Evolutionary conservation across 2,329 filamentous ascomycete genomes (phyloP).

Genomic region (Ophiostoma angusticollis): DNA sequence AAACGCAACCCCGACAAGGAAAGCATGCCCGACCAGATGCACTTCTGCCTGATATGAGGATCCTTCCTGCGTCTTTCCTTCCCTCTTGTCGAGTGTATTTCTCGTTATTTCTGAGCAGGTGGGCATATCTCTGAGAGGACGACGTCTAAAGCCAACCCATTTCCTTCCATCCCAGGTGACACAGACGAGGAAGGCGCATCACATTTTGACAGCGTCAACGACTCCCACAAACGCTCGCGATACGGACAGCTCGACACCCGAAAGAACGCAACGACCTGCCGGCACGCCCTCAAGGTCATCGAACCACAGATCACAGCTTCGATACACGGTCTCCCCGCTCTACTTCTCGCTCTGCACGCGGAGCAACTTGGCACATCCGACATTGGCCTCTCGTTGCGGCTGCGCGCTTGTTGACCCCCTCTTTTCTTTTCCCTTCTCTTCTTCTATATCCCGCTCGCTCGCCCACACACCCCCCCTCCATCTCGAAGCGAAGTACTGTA

Average conservation of each 20-base stretch:
- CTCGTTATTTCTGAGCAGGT: neutral
- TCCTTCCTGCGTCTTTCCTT: slow-evolving; percentile 1
- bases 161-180: too few species aligned
- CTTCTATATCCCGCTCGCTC: slow-evolving; percentile 5
- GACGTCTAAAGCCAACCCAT: too few species aligned
- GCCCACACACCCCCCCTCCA: slow-evolving; percentile 10
- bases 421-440: slow-evolving; percentile 1
- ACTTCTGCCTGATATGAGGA: slow-evolving; percentile 31
- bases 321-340: neutral
- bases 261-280: too few species aligned
- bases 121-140: too few species aligned
- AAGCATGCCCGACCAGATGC: slow-evolving; percentile 31
- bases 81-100: slow-evolving; percentile 2
- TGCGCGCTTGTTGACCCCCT: slow-evolving; percentile 25
- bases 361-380: slow-evolving; percentile 15
- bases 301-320: too few species aligned
- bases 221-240: too few species aligned
- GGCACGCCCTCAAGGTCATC: too few species aligned
- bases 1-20: slow-evolving; percentile 6
- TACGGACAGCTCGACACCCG: too few species aligned
- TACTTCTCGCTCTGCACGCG: slow-evolving; percentile 1
- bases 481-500: slow-evolving; percentile 11
- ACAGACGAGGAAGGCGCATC: too few species aligned
- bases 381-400: slow-evolving; percentile 26
- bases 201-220: too few species aligned